Conservation (phyloP, 257 asterid species). For the Nicotiana noctiflora region DNA sequence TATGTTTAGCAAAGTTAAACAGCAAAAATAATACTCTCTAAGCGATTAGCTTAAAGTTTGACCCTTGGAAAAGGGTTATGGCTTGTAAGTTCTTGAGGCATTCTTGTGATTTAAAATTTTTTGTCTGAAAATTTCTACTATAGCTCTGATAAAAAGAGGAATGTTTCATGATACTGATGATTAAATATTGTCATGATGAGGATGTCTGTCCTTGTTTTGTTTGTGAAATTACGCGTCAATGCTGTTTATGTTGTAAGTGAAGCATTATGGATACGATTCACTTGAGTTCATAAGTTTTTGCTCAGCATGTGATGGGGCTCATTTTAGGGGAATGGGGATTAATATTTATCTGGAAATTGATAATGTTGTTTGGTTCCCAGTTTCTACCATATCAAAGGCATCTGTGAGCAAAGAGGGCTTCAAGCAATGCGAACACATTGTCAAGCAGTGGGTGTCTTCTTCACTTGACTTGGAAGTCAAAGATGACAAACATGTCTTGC, state of each 20-base stretch:
- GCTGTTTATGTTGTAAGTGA: background rate
- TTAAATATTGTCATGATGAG: background rate
- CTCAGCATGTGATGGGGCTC: background rate
- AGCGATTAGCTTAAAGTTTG: background rate
- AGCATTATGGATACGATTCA: background rate
- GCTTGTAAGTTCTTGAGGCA: background rate
- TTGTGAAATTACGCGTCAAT: background rate
- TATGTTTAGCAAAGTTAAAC: background rate
- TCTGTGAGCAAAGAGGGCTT: conserved; percentile 37
- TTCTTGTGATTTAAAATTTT: background rate
- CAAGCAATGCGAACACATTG: conserved; percentile 50
- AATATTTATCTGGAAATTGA: conserved; percentile 1
- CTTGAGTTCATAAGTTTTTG: background rate
- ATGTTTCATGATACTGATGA: background rate
- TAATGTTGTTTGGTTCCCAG: conserved; percentile 22
- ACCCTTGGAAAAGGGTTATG: background rate
- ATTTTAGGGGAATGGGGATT: background rate
- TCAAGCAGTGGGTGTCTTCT: conserved; percentile 82
- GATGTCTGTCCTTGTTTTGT: background rate
- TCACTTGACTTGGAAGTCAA: conserved; percentile 47
- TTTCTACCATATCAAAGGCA: conserved; percentile 33
- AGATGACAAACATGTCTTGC: conserved; percentile 59
- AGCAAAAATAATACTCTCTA: background rate
- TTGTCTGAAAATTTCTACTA: too few species aligned
- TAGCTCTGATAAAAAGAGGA: background rate